phyloP scores from a whole-genome alignment of 2,329 filamentous ascomycete species.

The Sphaerulina musiva region DNA sequence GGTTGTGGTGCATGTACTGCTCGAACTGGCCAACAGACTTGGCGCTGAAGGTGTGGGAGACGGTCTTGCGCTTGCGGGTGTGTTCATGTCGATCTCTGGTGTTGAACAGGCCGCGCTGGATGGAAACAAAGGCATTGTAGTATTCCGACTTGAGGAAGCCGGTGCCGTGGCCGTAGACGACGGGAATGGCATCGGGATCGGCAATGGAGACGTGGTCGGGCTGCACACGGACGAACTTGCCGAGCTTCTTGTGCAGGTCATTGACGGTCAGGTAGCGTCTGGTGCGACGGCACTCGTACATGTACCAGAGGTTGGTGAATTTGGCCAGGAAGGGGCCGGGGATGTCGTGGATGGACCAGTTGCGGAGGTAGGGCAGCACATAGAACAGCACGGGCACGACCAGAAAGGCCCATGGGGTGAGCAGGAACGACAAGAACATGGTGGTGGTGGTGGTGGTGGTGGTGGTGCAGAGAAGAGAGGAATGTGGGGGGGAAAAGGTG shows the following conservation, averaged over 20 bases:
- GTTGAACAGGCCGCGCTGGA: slow-evolving; percentile 80
- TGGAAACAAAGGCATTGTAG: slow-evolving; percentile 87
- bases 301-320: slow-evolving; percentile 75
- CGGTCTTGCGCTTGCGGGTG: slow-evolving; percentile 79
- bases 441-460: slow-evolving; percentile 17
- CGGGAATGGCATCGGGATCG: slow-evolving; percentile 68
- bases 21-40: slow-evolving; percentile 72
- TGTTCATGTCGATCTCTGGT: slow-evolving; percentile 76
- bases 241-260: slow-evolving; percentile 64
- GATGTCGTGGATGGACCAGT: slow-evolving; percentile 49
- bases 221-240: slow-evolving; percentile 74
- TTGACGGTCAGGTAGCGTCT: slow-evolving; percentile 55
- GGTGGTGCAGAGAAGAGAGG: no score
- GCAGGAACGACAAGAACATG: slow-evolving; percentile 37
- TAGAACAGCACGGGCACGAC: slow-evolving; percentile 50
- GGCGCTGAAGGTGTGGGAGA: slow-evolving; percentile 78
- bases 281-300: slow-evolving; percentile 58
- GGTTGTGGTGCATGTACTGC: slow-evolving; percentile 76
- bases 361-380: slow-evolving; percentile 55
- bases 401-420: slow-evolving; percentile 45
- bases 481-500: no score
- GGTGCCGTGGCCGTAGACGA: slow-evolving; percentile 63
- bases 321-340: slow-evolving; percentile 59
- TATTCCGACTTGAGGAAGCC: slow-evolving; percentile 58
- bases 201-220: slow-evolving; percentile 79